Evolutionary conservation across 1,284 basidiomycete genomes (phyloP).

Genomic region (Tilletia horrida): DNA sequence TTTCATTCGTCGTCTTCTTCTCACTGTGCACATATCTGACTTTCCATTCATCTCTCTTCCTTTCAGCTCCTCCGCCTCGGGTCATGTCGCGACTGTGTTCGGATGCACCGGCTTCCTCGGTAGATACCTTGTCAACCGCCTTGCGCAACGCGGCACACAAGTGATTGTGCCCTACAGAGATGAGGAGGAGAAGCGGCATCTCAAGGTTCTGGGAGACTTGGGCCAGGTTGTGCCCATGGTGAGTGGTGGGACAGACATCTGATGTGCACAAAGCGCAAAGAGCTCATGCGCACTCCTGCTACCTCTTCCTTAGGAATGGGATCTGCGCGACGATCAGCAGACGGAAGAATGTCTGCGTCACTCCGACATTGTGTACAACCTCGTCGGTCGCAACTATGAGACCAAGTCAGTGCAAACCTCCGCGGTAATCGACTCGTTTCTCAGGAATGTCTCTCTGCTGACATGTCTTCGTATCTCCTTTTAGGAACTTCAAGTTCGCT

Average conservation of each 20-base stretch:
- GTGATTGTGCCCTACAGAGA: slow-evolving; percentile 94
- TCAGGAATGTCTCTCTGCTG: neutral
- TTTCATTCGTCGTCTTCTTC: neutral
- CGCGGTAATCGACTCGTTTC: neutral
- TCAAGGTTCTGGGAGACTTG: slow-evolving; percentile 91
- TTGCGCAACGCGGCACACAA: slow-evolving; percentile 82
- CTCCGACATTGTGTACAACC: slow-evolving; percentile 95
- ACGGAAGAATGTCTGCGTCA: slow-evolving; percentile 91
- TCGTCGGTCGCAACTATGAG: slow-evolving; percentile 82
- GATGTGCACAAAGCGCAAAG: neutral
- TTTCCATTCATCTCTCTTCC: neutral
- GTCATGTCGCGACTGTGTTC: slow-evolving; percentile 89
- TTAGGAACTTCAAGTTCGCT: slow-evolving; percentile 76
- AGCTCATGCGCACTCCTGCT: neutral
- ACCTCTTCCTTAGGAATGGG: slow-evolving; percentile 73
- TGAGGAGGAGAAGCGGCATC: slow-evolving; percentile 84
- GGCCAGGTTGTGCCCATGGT: slow-evolving; percentile 95
- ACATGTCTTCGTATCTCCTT: slow-evolving; percentile 5
- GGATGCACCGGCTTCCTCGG: slow-evolving; percentile 94
- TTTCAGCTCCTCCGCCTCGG: slow-evolving; percentile 46
- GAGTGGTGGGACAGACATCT: slow-evolving; percentile 39
- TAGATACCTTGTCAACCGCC: slow-evolving; percentile 72
- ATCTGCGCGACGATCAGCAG: slow-evolving; percentile 78
- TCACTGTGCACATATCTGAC: neutral
- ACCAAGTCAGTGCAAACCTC: slow-evolving; percentile 66